A percentile compares a stretch with the other conserved stretches of the same genome.
phyloP scores from a whole-genome alignment of 2,329 filamentous ascomycete genomes.

The Escovopsis sp. region DNA sequence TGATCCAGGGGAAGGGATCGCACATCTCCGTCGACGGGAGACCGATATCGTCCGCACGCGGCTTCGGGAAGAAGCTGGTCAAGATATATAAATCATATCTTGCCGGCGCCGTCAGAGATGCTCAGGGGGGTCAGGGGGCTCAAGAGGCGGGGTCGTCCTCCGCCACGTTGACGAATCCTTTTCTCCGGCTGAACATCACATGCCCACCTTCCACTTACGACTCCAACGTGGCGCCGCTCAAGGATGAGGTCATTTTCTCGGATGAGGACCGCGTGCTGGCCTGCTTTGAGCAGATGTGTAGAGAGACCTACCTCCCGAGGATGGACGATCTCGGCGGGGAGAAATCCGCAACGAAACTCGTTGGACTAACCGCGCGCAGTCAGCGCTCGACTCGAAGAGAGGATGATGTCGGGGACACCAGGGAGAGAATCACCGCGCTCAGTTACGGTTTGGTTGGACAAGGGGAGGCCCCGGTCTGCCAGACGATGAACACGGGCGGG shows the following conservation, averaged over 20 bases:
- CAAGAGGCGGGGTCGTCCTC: no score
- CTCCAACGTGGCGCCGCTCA: conserved; percentile 54
- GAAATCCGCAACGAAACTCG: neutral
- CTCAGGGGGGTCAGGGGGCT: conserved; percentile 9
- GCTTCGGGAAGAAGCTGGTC: conserved; percentile 44
- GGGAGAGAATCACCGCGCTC: no score
- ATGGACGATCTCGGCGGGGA: neutral
- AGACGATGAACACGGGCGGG: no score
- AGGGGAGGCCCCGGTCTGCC: no score
- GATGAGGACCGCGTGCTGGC: conserved; percentile 31
- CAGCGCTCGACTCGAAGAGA: no score
- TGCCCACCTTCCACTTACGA: conserved; percentile 53
- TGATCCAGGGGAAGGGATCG: conserved; percentile 29
- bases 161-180: conserved; percentile 31
- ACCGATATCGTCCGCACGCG: conserved; percentile 40
- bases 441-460: no score
- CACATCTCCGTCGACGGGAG: conserved; percentile 56
- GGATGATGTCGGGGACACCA: no score
- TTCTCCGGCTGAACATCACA: conserved; percentile 46
- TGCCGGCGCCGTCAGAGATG: conserved; percentile 13
- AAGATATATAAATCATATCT: conserved; percentile 37
- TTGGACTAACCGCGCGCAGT: no score
- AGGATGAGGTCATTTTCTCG: conserved; percentile 55
- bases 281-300: conserved; percentile 31
- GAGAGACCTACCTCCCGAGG: conserved; percentile 19